phyloP scores from a whole-genome alignment of 2,329 filamentous ascomycete genomes.

The Microcyclospora tardicrescens region DNA sequence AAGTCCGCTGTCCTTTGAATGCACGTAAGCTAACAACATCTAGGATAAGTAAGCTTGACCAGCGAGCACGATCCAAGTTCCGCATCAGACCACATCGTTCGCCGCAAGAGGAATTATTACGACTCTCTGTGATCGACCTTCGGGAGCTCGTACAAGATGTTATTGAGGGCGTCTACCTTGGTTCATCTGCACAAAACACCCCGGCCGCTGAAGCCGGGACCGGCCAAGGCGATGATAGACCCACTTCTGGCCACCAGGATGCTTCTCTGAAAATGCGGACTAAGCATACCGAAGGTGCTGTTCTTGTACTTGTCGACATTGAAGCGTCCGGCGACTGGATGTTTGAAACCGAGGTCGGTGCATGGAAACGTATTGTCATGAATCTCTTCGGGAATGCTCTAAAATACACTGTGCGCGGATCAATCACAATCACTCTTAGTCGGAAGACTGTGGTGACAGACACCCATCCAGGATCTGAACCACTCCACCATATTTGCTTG shows the following conservation, averaged over 20 bases:
- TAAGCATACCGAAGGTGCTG: slow-evolving; percentile 10
- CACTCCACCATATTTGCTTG: too few relatives aligned
- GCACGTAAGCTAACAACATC: not conserved
- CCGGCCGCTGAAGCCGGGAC: not conserved
- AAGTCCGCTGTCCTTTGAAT: too few relatives aligned
- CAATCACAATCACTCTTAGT: slow-evolving; percentile 24
- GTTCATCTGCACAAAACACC: not conserved
- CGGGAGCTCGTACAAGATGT: slow-evolving; percentile 39
- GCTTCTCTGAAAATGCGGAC: not conserved
- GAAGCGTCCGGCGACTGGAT: slow-evolving; percentile 27
- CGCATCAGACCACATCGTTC: too few relatives aligned
- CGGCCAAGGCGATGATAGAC: too few relatives aligned
- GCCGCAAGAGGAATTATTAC: not conserved
- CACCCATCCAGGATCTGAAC: too few relatives aligned
- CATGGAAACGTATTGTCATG: slow-evolving; percentile 34
- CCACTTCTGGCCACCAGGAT: too few relatives aligned
- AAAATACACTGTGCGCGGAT: slow-evolving; percentile 32
- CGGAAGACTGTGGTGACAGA: not conserved
- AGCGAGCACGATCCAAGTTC: too few relatives aligned
- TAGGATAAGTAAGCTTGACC: not conserved
- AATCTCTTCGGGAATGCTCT: slow-evolving; percentile 36
- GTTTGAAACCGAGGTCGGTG: slow-evolving; percentile 33
- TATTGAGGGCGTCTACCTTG: slow-evolving; percentile 35
- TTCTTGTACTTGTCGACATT: slow-evolving; percentile 34
- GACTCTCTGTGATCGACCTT: slow-evolving; percentile 24